These are phyloP conservation scores for Agarophyton chilense DNA, from an alignment of 23 red algal genomes.

Conservation along the genomic window DNA sequence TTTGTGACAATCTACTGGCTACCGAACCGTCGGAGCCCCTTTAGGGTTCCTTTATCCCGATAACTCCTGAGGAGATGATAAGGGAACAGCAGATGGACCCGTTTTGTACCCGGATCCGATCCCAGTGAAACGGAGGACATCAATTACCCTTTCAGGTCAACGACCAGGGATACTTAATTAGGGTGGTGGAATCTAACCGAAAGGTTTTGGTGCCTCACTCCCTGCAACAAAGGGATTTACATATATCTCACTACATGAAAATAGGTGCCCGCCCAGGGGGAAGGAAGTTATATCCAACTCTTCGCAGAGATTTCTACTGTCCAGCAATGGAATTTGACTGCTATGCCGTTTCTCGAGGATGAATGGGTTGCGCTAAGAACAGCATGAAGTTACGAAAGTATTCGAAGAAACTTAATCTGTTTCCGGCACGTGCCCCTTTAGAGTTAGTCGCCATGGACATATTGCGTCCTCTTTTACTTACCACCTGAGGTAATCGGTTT, in stretches of 20 bases:
- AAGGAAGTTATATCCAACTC: background rate
- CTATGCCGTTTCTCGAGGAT: background rate
- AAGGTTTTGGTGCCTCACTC: background rate
- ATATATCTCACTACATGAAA: background rate
- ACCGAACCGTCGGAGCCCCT: too few relatives aligned
- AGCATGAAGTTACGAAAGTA: background rate
- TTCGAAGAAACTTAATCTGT: background rate
- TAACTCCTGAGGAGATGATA: too few relatives aligned
- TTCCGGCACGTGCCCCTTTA: background rate
- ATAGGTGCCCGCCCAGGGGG: background rate
- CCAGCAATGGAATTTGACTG: background rate
- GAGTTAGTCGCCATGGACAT: background rate
- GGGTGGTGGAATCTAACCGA: background rate
- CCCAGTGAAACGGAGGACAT: too few relatives aligned
- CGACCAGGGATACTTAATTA: too few relatives aligned
- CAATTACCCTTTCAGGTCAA: too few relatives aligned
- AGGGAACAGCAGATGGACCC: too few relatives aligned
- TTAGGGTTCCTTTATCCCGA: too few relatives aligned
- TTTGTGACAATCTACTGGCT: too few relatives aligned
- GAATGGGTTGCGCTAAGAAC: background rate
- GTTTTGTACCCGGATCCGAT: too few relatives aligned
- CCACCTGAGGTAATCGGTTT: too few relatives aligned
- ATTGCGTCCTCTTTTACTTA: background rate
- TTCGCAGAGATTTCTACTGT: background rate
- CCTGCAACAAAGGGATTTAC: background rate